Evolutionary conservation across 805 yeast genomes (phyloP), one percentile per base, ranked within the genome.

Genomic region (Candida silvicultrix): DNA sequence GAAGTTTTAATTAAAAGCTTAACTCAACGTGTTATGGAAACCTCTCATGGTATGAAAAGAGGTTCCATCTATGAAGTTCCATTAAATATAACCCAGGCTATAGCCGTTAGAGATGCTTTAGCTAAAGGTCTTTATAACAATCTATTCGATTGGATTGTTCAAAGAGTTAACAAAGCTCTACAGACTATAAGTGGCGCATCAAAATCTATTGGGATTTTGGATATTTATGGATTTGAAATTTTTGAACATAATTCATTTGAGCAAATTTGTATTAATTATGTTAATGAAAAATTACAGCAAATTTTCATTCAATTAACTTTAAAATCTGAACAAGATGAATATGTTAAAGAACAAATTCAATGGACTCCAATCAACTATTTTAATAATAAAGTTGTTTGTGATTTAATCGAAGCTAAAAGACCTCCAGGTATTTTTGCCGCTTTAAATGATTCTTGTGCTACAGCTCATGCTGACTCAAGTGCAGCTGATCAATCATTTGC

Each of bases 281-380:
- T 90, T 53, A 90, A 90, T 66, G 98, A 90, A 66, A 92, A 92
- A 67, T 74, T 92, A 55, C 97, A 90, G 70, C 99, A 92, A 65
- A 94, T 92, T 62, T 94, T 94, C 60, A 94, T 94, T 63, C 96
- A 94, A 65, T 75, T 94, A 60, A 94, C 99, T 2, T 75, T 94
- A 60, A 94, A 94, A 68, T 86, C 97, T 0, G 99, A 94, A 68
- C 99, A 94, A 70, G 99, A 94, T 53, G 98, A 94, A 63, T 94
- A 94, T 59, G 94, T 89, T 32, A 84, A 86, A 55, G 99, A 94
- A 66, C 86, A 89, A 67, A 94, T 94, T 64, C 78, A 88, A 64
- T 94, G 99, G 99, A 88, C 96, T 12, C 98, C 98, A 20, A 94
- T 94, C 59, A 86, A 94, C 52, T 94, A 89, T 66, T 94, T 94